phyloP scores from a whole-genome alignment of 805 yeast genomes.

The Kuraishia molischiana region DNA sequence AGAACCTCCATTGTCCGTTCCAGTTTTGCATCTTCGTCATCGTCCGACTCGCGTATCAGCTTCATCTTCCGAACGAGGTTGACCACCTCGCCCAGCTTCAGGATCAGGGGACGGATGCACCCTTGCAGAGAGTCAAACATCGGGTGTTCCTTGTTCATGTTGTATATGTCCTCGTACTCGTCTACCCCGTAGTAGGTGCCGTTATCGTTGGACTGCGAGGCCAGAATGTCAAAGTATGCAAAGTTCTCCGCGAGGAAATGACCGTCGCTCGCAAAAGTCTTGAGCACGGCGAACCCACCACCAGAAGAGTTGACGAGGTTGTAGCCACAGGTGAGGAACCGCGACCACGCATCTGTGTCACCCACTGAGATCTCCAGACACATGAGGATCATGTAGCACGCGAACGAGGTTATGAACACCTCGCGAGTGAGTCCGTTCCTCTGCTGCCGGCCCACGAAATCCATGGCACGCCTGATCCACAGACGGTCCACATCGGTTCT shows the following conservation, averaged over 20 bases:
- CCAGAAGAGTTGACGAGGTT: conserved; percentile 16
- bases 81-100: conserved; percentile 27
- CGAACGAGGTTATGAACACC: conserved; percentile 15
- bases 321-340: conserved; percentile 17
- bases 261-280: conserved; percentile 22
- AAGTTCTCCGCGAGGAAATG: conserved; percentile 24
- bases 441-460: conserved; percentile 12
- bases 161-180: conserved; percentile 20
- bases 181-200: conserved; percentile 26
- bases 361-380: conserved; percentile 23
- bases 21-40: neutral
- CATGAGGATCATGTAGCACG: conserved; percentile 19
- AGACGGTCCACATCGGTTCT: neutral
- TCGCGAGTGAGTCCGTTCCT: conserved; percentile 7
- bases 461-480: conserved; percentile 2
- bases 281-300: conserved; percentile 17
- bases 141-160: conserved; percentile 6
- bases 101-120: conserved; percentile 25
- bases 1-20: neutral
- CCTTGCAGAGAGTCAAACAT: conserved; percentile 31
- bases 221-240: conserved; percentile 29
- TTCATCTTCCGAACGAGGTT: conserved; percentile 10
- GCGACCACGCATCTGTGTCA: conserved; percentile 23
- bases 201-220: conserved; percentile 23
- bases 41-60: neutral